Evolutionary conservation across 768 basidiomycete genomes (phyloP).

Genomic region (Botryobasidium botryosum): DNA sequence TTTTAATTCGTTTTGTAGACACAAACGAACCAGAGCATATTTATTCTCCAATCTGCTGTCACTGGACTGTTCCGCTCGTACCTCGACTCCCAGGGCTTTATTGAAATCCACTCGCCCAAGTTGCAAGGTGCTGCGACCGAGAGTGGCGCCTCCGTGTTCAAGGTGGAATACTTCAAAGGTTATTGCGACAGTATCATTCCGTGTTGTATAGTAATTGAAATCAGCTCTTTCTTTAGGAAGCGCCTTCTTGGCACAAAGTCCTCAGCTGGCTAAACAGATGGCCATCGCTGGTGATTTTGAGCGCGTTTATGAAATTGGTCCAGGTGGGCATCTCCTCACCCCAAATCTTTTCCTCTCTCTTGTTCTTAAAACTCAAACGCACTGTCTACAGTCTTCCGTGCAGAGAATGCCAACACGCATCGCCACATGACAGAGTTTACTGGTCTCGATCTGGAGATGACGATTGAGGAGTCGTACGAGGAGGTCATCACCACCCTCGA

Average conservation of each 20-base stretch:
- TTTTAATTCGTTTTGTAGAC: constrained; percentile 1
- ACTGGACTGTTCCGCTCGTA: constrained; percentile 75
- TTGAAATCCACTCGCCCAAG: constrained; percentile 95
- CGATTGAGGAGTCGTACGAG: constrained; percentile 96
- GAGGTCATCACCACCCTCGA: constrained; percentile 92
- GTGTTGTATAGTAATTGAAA: not conserved
- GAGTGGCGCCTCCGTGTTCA: constrained; percentile 92
- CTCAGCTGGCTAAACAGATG: constrained; percentile 98
- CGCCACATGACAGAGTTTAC: constrained; percentile 98
- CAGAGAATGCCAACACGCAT: constrained; percentile 93
- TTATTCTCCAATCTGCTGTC: constrained; percentile 80
- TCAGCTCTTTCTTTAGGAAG: constrained; percentile 31
- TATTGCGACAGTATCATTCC: constrained; percentile 9
- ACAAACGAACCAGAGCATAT: constrained; percentile 93
- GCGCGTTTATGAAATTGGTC: constrained; percentile 90
- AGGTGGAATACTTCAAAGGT: constrained; percentile 97
- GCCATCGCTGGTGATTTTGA: constrained; percentile 97
- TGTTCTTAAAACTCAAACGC: not conserved
- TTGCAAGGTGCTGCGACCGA: constrained; percentile 94
- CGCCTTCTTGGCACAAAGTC: constrained; percentile 91
- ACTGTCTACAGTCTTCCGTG: constrained; percentile 66
- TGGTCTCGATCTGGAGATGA: constrained; percentile 98
- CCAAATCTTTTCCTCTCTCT: not conserved
- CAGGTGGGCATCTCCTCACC: constrained; percentile 16
- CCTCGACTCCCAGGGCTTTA: constrained; percentile 57